Evolutionary conservation across 768 basidiomycete genomes (phyloP), one percentile per base, ranked within the genome.

Genomic region (Antrodiella citrinella): DNA sequence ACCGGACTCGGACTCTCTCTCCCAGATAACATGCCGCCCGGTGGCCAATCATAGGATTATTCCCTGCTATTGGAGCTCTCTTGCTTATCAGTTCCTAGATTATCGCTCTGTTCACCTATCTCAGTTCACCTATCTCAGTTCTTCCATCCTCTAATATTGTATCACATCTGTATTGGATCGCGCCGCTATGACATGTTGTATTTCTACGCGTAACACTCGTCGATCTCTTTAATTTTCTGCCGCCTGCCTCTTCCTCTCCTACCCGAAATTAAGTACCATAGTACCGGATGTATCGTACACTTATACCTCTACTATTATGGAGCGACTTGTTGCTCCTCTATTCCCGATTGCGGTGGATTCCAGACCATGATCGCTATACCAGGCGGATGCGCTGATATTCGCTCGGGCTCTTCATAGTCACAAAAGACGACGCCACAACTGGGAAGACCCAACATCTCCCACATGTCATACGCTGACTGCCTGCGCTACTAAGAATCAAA

Each of bases 361-460:
- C 30, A 35, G 30, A n/a, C n/a, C n/a, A n/a, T n/a, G n/a, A n/a
- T n/a, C n/a, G n/a, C n/a, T n/a, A n/a, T n/a, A n/a, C n/a, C n/a
- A n/a, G n/a, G n/a, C n/a, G n/a, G n/a, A n/a, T n/a, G n/a, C n/a
- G n/a, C n/a, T n/a, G n/a, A n/a, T n/a, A n/a, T n/a, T 35, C 30
- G 30, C 15, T 7, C 30, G 30, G 15, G 47, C 47, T 38, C 19
- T 23, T n/a, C n/a, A n/a, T n/a, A 5, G 21, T 43, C 41, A 18
- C 41, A 43, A 41, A 39, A 55, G 2, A 55, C 54, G 3, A 55
- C 54, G 5, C 54, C 54, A 35, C 54, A 55, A 44, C 51, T 55
- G 15, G 51, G 51, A 5, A 55, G 48, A 13, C 44, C 51, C 23
- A 55, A 35, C 15, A 49, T 21, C 18, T 55, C 45, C 54, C 54